Evolutionary conservation across 495 filamentous ascomycete species (phyloP), one percentile per base, ranked within the genome.

Genomic region (Glonium stellatum): DNA sequence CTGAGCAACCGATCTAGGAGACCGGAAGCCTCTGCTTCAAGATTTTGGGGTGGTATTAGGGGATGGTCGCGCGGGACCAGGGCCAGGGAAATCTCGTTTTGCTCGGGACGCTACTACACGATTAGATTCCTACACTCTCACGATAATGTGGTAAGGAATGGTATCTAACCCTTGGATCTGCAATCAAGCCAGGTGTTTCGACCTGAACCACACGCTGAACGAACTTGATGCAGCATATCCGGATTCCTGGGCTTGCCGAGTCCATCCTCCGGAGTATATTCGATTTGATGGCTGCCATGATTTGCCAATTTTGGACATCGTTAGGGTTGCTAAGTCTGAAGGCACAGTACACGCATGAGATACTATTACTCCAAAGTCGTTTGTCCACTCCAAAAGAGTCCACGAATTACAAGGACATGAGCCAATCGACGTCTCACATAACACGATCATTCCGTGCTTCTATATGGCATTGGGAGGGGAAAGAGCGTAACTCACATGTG

Each of bases 181-280:
- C 78, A 64, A 90, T 86, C 61, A 84, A 73, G 39, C 90, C 91
- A 13, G 85, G 86, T 6, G 91, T 97, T 71, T 98, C 92, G 6
- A 89, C 86, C 56, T 95, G 86, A 46, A 98, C 87, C 37, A 97
- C 90, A 25, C 89, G 82, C 76, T 97, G 92, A 15, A 88, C 85
- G 68, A 98, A 97, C 70, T 98, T 98, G 79, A 97, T 88, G 73
- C 93, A 97, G 78, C 90, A 92, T 68, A 97, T 81, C 69, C 86
- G 87, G 47, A 97, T 83, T 0, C 88, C 84, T 9, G 83, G 77
- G 3, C 82, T 77, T 10, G 89, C 90, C 22, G 78, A 79, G 73
- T 97, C 93, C 93, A 92, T 96, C 70, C 91, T 82, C 50, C 80
- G 84, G 59, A 97, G 72, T 57, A 98, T 92, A 53, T 85, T 88